Base-by-base conservation (phyloP, 2,329 filamentous ascomycete genomes). In the Chalaropsis ovoidea region DNA sequence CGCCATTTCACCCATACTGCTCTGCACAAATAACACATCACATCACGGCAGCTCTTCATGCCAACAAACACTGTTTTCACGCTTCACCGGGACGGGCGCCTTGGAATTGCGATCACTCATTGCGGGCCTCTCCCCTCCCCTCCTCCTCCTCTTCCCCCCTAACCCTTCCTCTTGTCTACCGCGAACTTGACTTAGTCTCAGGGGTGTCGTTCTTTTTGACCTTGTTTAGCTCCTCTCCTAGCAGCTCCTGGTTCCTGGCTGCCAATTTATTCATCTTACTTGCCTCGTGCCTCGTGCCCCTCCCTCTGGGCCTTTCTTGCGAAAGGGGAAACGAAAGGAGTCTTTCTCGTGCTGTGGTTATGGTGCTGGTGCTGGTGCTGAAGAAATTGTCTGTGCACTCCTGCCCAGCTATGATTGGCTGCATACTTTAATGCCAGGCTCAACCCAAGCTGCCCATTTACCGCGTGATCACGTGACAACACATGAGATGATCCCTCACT, bases 231-330 rank as follows among this genome's bases (percentile, higher is more conserved):
- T 77, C 77, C 67, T 73, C 77, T 6, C 47, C 47, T 52, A 52
- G 15, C 47, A 75, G 76, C 1, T 69, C 80, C 58, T 79, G 64
- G 76, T 77, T 58, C 75, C 77, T 64, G 77, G 79, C 68, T 73
- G 79, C 65, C 43, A 66, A 43, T 45, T 63, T 17, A 49, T 43
- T 62, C 45, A 56, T 35, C 43, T 56, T n/a, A 66, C 39, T 56
- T 66, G 8, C 13, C 7, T 24, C 62, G 22, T 35, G 35, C 27
- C 31, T n/a, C n/a, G n/a, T n/a, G n/a, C n/a, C n/a, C 61, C 52
- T 56, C n/a, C 31, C 27, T 31, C 35, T 39, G 24, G 27, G 54
- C 54, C 31, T 58, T 58, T 13, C 54, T 58, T 58, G 54, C 39
- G 41, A 66, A 66, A 66, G 65, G 65, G 65, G 65, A 66, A 66